Percentiles rank a stretch among this genome's conserved stretches.
phyloP scores from a whole-genome alignment of 352 stramenopile species.

The Pythium guiyangense region DNA sequence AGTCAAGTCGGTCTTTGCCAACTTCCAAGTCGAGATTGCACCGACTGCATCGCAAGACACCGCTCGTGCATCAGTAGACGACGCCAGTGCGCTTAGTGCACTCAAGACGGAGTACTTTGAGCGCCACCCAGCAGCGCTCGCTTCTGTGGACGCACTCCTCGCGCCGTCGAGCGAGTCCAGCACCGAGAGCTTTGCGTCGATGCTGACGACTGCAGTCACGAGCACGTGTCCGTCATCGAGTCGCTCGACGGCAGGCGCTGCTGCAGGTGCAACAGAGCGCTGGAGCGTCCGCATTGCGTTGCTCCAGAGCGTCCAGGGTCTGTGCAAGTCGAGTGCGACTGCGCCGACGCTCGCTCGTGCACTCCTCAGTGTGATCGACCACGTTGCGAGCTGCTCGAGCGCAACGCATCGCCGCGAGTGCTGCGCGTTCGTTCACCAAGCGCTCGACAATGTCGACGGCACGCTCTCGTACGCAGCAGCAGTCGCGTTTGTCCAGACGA shows the following conservation, averaged over 20 bases:
- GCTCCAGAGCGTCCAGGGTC: constrained; percentile 38
- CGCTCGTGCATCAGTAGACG: not conserved
- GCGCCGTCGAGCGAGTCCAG: not conserved
- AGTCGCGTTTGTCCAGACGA: constrained; percentile 28
- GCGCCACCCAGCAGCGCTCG: no score
- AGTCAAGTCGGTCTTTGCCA: constrained; percentile 5
- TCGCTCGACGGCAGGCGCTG: not conserved
- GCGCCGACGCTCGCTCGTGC: constrained; percentile 30
- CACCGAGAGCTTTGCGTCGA: not conserved
- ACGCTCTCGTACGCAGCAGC: constrained; percentile 31
- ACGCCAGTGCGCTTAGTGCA: constrained; percentile 1
- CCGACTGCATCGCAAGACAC: not conserved
- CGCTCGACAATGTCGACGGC: constrained; percentile 31
- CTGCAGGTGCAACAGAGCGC: constrained; percentile 11
- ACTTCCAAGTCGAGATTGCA: not conserved
- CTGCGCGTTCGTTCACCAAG: constrained; percentile 37
- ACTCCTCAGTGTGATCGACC: constrained; percentile 37
- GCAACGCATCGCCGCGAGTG: constrained; percentile 36
- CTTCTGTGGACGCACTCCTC: not conserved
- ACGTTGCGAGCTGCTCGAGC: constrained; percentile 33
- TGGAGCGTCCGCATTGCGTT: constrained; percentile 47
- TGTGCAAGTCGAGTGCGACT: constrained; percentile 38
- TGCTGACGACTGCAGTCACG: not conserved
- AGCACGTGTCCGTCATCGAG: not conserved
- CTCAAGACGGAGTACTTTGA: constrained; percentile 10